These are phyloP conservation scores for Conoideocrella luteorostrata DNA, from an alignment of 2,329 filamentous ascomycete species.

Conservation along the genomic window DNA sequence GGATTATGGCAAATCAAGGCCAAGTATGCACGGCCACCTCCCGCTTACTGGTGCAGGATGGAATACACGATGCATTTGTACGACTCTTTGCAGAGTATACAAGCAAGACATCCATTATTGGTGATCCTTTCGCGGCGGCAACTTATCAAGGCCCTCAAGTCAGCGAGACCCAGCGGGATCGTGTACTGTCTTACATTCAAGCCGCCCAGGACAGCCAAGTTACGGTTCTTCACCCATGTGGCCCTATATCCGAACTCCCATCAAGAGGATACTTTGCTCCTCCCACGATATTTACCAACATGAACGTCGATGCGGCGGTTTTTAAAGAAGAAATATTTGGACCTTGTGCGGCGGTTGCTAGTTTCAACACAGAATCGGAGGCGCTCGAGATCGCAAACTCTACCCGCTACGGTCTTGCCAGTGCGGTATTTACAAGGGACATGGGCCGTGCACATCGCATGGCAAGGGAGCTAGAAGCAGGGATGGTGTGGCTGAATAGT, in stretches of 20 bases:
- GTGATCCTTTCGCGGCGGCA: constrained; percentile 55
- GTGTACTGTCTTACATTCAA: constrained; percentile 59
- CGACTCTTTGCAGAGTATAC: constrained; percentile 53
- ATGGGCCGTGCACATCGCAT: constrained; percentile 33
- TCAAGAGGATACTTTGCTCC: constrained; percentile 20
- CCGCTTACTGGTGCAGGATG: constrained; percentile 52
- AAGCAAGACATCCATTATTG: constrained; percentile 48
- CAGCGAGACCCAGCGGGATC: constrained; percentile 56
- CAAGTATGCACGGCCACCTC: constrained; percentile 56
- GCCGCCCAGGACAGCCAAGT: constrained; percentile 57
- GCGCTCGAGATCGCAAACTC: constrained; percentile 26
- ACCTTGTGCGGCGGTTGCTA: constrained; percentile 19
- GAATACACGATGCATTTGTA: constrained; percentile 53
- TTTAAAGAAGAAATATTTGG: constrained; percentile 27
- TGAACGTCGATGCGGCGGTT: constrained; percentile 15
- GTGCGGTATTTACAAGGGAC: constrained; percentile 48
- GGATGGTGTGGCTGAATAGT: constrained; percentile 38
- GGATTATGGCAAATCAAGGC: constrained; percentile 49
- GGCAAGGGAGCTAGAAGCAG: constrained; percentile 46
- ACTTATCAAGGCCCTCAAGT: constrained; percentile 66
- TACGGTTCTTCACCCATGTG: constrained; percentile 30
- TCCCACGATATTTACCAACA: constrained; percentile 23
- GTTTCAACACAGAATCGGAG: constrained; percentile 22
- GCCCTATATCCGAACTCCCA: constrained; percentile 7
- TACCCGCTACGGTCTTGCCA: constrained; percentile 47